Conservation (phyloP, 441 rosid species). For the Theobroma grandiflorum region DNA sequence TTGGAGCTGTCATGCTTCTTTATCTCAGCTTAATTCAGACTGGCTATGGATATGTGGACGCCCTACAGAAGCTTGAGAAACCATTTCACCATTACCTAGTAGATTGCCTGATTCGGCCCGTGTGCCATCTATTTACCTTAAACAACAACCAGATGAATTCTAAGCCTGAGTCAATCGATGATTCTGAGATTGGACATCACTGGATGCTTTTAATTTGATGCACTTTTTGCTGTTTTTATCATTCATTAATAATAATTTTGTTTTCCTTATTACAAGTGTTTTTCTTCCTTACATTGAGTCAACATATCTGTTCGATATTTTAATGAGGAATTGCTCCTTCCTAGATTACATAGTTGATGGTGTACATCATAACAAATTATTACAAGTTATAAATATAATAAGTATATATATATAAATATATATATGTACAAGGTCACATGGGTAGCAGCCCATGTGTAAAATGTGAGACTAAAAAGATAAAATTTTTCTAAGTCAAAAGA, state of each 20-base stretch:
- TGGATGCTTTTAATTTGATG: neutral
- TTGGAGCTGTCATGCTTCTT: neutral
- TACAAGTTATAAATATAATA: too few relatives aligned
- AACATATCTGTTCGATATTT: too few relatives aligned
- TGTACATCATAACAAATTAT: too few relatives aligned
- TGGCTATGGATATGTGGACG: neutral
- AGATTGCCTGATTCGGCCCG: neutral
- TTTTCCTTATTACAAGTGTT: too few relatives aligned
- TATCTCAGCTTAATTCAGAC: conserved; percentile 22
- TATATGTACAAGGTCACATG: too few relatives aligned
- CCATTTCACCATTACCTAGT: neutral
- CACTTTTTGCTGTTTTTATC: neutral
- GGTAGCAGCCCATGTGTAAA: too few relatives aligned
- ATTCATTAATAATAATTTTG: neutral
- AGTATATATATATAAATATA: too few relatives aligned
- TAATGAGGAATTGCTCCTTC: too few relatives aligned
- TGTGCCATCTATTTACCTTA: neutral
- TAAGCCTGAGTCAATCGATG: neutral
- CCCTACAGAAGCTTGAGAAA: neutral
- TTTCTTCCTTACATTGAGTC: too few relatives aligned
- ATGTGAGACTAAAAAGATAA: too few relatives aligned
- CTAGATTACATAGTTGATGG: too few relatives aligned
- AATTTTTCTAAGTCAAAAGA: too few relatives aligned
- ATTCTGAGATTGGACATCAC: neutral
- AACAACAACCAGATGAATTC: neutral